Evolutionary conservation across 495 filamentous ascomycete species (phyloP).

Genomic region (Amorphotheca resinae): DNA sequence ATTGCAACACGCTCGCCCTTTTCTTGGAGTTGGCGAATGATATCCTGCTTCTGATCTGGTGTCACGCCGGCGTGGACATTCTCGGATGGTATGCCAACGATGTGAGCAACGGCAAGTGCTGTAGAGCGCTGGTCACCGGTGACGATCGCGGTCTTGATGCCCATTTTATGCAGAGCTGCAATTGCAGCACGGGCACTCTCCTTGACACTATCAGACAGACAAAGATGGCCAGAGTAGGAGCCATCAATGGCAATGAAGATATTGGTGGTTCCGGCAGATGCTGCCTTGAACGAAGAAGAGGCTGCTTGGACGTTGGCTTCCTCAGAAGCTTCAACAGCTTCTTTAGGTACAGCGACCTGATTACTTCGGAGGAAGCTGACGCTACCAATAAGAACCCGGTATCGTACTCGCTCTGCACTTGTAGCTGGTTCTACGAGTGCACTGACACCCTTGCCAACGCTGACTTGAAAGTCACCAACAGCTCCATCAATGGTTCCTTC

Average conservation of each 20-base stretch:
- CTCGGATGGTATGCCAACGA: constrained; percentile 64
- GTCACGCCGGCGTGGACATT: constrained; percentile 73
- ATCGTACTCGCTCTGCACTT: constrained; percentile 49
- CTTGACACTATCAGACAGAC: constrained; percentile 84
- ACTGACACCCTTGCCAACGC: constrained; percentile 74
- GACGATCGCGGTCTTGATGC: constrained; percentile 78
- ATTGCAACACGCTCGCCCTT: constrained; percentile 73
- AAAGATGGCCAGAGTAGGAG: constrained; percentile 65
- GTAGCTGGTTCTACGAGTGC: constrained; percentile 68
- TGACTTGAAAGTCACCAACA: constrained; percentile 71
- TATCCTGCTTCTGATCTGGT: constrained; percentile 76
- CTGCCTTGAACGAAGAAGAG: constrained; percentile 24
- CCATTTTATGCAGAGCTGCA: constrained; percentile 70
- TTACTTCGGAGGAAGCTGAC: constrained; percentile 59
- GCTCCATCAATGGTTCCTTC: constrained; percentile 71
- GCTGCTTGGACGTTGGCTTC: constrained; percentile 37
- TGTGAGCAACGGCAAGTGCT: constrained; percentile 66
- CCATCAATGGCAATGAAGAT: constrained; percentile 85
- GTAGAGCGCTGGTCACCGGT: constrained; percentile 83
- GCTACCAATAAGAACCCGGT: constrained; percentile 76
- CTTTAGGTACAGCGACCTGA: constrained; percentile 50
- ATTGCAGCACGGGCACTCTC: constrained; percentile 72
- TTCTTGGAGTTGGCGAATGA: constrained; percentile 64
- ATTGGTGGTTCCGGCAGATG: constrained; percentile 56
- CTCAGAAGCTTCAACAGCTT: constrained; percentile 41